A percentile compares a stretch with the other conserved stretches of the same genome.
These are phyloP conservation scores for Xerocomellus dryophilus DNA, from an alignment of 768 basidiomycete species.

Conservation along the genomic window DNA sequence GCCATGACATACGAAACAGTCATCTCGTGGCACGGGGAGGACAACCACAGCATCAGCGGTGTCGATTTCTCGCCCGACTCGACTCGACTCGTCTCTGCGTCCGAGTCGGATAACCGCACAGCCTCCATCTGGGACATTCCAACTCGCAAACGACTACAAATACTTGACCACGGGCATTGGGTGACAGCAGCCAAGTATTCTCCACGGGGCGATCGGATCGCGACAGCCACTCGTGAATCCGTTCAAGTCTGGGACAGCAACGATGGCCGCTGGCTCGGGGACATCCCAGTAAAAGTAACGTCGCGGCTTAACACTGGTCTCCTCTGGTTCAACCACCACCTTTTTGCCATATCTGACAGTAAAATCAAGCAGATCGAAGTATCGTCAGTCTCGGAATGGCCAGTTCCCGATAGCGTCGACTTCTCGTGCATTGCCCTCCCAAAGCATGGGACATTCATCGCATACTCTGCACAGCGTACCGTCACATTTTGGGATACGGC, in stretches of 20 bases:
- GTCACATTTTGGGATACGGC: not conserved
- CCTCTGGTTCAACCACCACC: not conserved
- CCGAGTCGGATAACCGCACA: not conserved
- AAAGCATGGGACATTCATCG: too few species aligned
- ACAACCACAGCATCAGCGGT: too few species aligned
- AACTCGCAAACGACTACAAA: not conserved
- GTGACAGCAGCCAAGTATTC: not conserved
- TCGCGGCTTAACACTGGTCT: not conserved
- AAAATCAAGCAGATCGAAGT: not conserved
- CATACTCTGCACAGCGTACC: too few species aligned
- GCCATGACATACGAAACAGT: too few species aligned
- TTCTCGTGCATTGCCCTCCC: too few species aligned
- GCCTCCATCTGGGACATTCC: not conserved
- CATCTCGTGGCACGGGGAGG: too few species aligned
- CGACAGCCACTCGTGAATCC: not conserved
- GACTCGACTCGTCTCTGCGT: too few species aligned
- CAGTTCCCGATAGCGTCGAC: too few species aligned
- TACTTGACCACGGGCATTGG: not conserved
- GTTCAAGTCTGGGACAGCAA: not conserved
- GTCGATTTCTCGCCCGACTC: too few species aligned
- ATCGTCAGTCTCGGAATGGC: not conserved
- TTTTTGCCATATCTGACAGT: not conserved
- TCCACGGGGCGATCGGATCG: not conserved
- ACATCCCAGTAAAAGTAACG: not conserved
- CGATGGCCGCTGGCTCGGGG: not conserved